Conservation (phyloP, 1,284 basidiomycete genomes). For the Polyporus tsugae region DNA sequence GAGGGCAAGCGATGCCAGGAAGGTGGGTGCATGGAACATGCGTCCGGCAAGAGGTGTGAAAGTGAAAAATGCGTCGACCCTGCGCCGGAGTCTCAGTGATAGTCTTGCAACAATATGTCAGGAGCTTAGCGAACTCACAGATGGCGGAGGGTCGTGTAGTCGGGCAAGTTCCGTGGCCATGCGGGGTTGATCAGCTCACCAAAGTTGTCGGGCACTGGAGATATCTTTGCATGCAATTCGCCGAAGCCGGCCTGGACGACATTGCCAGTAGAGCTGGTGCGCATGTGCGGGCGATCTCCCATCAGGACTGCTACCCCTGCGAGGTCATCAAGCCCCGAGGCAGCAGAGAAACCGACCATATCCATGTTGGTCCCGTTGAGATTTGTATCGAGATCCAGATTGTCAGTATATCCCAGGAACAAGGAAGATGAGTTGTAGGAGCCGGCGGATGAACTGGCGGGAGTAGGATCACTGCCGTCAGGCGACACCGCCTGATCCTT, state of each 20-base stretch:
- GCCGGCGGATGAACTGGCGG: constrained; percentile 4
- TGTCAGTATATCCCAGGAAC: constrained; percentile 9
- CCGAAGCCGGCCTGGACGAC: not conserved
- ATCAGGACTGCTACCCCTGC: constrained; percentile 29
- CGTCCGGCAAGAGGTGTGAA: constrained; percentile 75
- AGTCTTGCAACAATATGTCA: not conserved
- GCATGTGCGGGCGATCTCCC: not conserved
- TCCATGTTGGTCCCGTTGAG: constrained; percentile 8
- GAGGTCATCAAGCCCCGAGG: constrained; percentile 33
- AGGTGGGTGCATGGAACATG: constrained; percentile 69
- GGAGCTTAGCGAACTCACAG: constrained; percentile 52
- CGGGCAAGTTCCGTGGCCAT: constrained; percentile 72
- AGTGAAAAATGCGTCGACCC: constrained; percentile 76
- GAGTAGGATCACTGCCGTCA: constrained; percentile 1
- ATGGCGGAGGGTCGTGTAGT: constrained; percentile 65
- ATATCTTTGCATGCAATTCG: constrained; percentile 13
- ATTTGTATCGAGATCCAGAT: not conserved
- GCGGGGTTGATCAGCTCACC: constrained; percentile 53
- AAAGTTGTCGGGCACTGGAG: not conserved
- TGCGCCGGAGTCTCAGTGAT: constrained; percentile 39
- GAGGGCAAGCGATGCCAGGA: constrained; percentile 69
- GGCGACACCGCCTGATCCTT: constrained; percentile 39
- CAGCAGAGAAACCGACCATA: constrained; percentile 18
- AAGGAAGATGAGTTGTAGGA: constrained; percentile 1
- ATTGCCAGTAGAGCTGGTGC: not conserved